phyloP scores from a whole-genome alignment of 192 early-diverging fungal genomes.

The Backusella morwellensis region DNA sequence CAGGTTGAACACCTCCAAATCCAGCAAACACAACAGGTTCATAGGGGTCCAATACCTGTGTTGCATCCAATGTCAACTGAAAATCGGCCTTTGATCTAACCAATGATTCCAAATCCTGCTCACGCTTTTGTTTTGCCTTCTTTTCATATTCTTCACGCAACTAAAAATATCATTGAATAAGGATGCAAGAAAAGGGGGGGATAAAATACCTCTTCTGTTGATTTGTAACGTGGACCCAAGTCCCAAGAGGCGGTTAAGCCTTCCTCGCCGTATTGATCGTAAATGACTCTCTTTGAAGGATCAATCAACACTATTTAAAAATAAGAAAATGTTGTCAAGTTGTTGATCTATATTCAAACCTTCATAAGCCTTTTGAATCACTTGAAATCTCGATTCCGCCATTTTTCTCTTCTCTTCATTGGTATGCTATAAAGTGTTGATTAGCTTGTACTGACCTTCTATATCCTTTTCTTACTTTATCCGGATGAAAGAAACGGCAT shows the following conservation, averaged over 20 bases:
- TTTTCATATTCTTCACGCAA: constrained; percentile 67
- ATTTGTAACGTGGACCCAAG: constrained; percentile 65
- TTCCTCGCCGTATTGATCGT: constrained; percentile 93
- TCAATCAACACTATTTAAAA: constrained; percentile 72
- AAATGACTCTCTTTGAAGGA: constrained; percentile 72
- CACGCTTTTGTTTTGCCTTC: constrained; percentile 53
- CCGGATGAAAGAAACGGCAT: constrained; percentile 78
- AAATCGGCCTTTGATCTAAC: constrained; percentile 61
- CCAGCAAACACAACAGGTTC: constrained; percentile 41
- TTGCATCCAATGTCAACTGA: constrained; percentile 49
- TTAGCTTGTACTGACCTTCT: background rate
- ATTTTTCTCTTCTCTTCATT: constrained; percentile 55
- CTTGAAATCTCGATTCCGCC: constrained; percentile 74
- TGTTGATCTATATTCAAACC: constrained; percentile 29
- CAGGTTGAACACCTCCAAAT: constrained; percentile 26
- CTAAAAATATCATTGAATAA: constrained; percentile 18
- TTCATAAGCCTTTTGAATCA: constrained; percentile 79
- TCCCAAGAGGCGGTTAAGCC: constrained; percentile 65
- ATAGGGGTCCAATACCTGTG: constrained; percentile 48
- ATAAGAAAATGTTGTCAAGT: background rate
- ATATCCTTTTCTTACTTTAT: constrained; percentile 43
- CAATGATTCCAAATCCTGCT: constrained; percentile 64
- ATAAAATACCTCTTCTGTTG: constrained; percentile 54
- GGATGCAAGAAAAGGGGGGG: background rate
- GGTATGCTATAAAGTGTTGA: constrained; percentile 38